Evolutionary conservation across 1,139 yeast genomes (phyloP).

Genomic region (Nakaseomyces kungkrabaensis): DNA sequence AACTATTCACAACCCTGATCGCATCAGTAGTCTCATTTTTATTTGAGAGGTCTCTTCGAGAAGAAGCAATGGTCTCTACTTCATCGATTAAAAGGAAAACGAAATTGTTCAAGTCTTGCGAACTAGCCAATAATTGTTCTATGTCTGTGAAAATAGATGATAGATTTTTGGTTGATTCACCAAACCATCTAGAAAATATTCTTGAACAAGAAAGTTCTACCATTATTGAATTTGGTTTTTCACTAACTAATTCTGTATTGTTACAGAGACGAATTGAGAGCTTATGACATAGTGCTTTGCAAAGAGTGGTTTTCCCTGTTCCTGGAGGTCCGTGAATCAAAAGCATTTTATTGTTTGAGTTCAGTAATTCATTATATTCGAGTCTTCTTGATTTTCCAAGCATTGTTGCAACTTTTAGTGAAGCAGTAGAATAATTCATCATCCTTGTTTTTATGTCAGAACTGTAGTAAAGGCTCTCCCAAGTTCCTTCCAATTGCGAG

Average conservation of each 20-base stretch:
- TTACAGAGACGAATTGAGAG: constrained; percentile 8
- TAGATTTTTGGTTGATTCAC: constrained; percentile 34
- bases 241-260: constrained; percentile 5
- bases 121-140: constrained; percentile 16
- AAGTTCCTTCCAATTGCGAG: constrained; percentile 20
- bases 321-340: constrained; percentile 42
- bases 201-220: constrained; percentile 33
- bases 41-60: constrained; percentile 28
- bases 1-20: constrained; percentile 33
- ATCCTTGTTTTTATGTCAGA: constrained; percentile 22
- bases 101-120: constrained; percentile 13
- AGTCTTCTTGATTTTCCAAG: background rate
- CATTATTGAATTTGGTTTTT: constrained; percentile 17
- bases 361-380: background rate
- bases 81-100: constrained; percentile 33
- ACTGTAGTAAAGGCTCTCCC: constrained; percentile 29
- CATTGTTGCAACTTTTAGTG: constrained; percentile 18
- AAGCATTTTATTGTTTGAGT: constrained; percentile 24
- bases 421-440: constrained; percentile 25
- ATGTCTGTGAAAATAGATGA: constrained; percentile 29
- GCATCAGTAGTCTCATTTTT: constrained; percentile 34
- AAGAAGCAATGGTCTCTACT: constrained; percentile 34
- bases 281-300: constrained; percentile 35
- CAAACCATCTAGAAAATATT: constrained; percentile 35
- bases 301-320: constrained; percentile 43